Percentiles rank a stretch among this genome's conserved stretches.
phyloP scores from a whole-genome alignment of 2,329 filamentous ascomycete genomes.

The Talaromyces sp. region DNA sequence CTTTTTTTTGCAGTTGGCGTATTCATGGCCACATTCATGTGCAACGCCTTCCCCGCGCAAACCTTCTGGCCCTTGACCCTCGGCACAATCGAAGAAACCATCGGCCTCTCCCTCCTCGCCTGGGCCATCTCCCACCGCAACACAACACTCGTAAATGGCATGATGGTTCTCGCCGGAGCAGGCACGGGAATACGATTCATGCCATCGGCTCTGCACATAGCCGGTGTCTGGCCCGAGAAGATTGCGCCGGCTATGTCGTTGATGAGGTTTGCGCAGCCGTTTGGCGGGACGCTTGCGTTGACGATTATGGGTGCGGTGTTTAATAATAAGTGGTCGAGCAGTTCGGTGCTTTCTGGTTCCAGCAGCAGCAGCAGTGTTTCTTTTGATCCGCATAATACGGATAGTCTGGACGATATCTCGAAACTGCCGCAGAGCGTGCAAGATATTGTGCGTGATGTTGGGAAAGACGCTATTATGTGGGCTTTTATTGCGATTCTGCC shows the following conservation, averaged over 20 bases:
- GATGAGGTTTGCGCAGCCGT: conserved; percentile 54
- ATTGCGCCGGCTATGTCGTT: conserved; percentile 58
- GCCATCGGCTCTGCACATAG: conserved; percentile 58
- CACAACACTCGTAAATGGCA: conserved; percentile 53
- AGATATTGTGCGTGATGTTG: conserved; percentile 37
- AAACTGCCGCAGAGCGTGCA: conserved; percentile 31
- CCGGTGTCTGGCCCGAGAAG: conserved; percentile 55
- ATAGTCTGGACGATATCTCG: conserved; percentile 34
- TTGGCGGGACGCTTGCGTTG: conserved; percentile 61
- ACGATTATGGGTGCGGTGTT: conserved; percentile 67
- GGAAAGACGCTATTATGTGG: conserved; percentile 58
- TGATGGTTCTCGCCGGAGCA: conserved; percentile 60
- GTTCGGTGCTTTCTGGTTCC: conserved; percentile 20
- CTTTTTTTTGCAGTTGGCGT: conserved; percentile 43
- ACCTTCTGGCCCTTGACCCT: conserved; percentile 57
- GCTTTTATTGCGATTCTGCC: conserved; percentile 59
- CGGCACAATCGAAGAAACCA: conserved; percentile 52
- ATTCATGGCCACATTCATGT: conserved; percentile 54
- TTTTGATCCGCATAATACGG: conserved; percentile 28
- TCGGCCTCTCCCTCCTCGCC: conserved; percentile 55
- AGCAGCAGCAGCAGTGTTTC: conserved; percentile 13
- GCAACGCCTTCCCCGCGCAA: conserved; percentile 57
- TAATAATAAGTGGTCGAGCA: conserved; percentile 50
- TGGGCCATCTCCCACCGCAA: conserved; percentile 52
- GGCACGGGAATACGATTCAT: conserved; percentile 63